phyloP scores from a whole-genome alignment of 208 protist genomes.

The Acanthamoeba culbertsoni region DNA sequence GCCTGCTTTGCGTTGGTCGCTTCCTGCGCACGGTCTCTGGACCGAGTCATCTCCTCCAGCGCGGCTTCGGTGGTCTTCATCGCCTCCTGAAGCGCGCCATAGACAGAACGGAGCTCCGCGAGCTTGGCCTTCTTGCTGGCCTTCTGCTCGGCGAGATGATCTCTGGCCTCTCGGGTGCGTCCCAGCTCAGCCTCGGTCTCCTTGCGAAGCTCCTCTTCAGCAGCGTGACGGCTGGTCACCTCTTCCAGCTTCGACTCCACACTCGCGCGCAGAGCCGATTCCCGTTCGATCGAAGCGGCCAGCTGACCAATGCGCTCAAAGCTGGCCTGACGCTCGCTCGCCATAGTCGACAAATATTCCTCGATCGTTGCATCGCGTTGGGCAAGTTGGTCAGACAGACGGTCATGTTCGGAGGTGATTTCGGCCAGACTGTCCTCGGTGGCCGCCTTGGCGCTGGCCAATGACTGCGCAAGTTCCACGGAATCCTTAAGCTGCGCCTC shows the following conservation, averaged over 20 bases:
- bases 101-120: background rate
- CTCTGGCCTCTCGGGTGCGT: background rate
- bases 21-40: background rate
- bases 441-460: background rate
- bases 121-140: background rate
- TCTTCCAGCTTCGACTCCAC: background rate
- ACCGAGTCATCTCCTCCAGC: background rate
- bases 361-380: background rate
- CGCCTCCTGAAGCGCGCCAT: background rate
- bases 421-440: background rate
- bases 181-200: conserved; percentile 8
- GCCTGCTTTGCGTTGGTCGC: background rate
- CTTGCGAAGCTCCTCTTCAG: background rate
- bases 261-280: background rate
- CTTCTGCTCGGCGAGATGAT: background rate
- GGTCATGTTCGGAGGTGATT: background rate
- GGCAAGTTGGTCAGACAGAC: background rate
- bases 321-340: background rate
- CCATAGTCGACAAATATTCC: background rate
- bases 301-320: background rate
- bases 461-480: background rate
- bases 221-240: background rate
- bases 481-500: background rate
- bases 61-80: background rate
- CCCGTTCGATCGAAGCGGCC: background rate